A percentile compares a stretch with the other conserved stretches of the same genome.
Conservation (phyloP, 306 rosid genomes). For the Acacia melanoxylon region DNA sequence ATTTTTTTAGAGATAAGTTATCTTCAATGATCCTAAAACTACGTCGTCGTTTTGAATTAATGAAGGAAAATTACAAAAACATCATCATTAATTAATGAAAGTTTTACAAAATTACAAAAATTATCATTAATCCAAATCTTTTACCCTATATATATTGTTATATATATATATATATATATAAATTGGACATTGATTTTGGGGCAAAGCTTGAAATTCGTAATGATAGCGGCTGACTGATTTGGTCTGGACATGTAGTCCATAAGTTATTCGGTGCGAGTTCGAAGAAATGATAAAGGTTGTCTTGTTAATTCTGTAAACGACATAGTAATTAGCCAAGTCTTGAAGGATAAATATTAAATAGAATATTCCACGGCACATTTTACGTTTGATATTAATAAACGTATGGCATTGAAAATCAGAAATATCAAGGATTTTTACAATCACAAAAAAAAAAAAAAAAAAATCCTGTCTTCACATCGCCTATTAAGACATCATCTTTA, state of each 20-base stretch:
- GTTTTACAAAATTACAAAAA: no score
- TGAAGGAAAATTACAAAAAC: no score
- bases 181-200: neutral
- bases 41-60: no score
- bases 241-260: neutral
- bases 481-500: neutral
- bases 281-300: neutral
- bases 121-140: no score
- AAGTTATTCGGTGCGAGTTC: neutral
- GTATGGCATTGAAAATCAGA: neutral
- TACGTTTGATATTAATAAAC: neutral
- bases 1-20: no score
- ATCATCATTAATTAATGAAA: no score
- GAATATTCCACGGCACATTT: neutral
- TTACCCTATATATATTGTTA: no score
- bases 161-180: neutral
- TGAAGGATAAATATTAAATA: neutral
- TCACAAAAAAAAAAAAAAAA: neutral
- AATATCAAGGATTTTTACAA: conserved; percentile 6
- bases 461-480: neutral
- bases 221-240: neutral
- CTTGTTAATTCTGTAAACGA: neutral
- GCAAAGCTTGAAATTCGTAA: neutral
- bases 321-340: neutral
- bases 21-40: no score